Base-by-base conservation (phyloP, 306 rosid species). In the Coriaria nepalensis region DNA sequence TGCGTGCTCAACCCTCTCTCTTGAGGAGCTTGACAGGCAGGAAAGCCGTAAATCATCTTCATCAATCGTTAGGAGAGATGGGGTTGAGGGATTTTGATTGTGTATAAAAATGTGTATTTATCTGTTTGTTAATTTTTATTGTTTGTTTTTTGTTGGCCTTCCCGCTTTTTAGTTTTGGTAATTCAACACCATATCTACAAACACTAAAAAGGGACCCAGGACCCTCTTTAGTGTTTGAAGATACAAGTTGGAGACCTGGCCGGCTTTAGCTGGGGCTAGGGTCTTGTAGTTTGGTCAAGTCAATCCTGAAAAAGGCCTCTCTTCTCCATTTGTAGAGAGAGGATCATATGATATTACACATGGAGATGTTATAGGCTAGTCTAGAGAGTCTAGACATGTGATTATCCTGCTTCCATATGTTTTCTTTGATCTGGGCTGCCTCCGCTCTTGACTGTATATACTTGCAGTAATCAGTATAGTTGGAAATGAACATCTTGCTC, bases 81-180 rank as follows among this genome's bases (percentile, higher is more conserved):
- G 93, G 64, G 95, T 84, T 10, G 97, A 84, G 68, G 97, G 97
- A 63, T 88, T 76, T 73, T 90, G 94, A 90, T 56, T 62, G 77
- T 81, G 67, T 63, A 81, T 79, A 74, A 20, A 20, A 20, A 65
- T 73, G 69, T 54, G 60, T 67, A 50, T 61, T 69, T 49, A 61
- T 55, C 62, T 4, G 8, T 34, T 70, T 40, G 46, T 55, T 44
- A 37, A 35, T 50, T 72, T 50, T 39, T 9, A 60, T 49, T 42
- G 34, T 47, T 6, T 66, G 36, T 41, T 10, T 37, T 57, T 63
- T 49, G 49, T 78, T 54, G 64, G 29, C 58, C 62, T 50, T 51
- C 20, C 49, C 6, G 11, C 29, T 12, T 52, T 52, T 20, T 20
- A 20, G 29, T 20, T 49, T 56, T 62, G 53, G 63, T 76, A 80